Base-by-base conservation (phyloP, 352 stramenopile genomes). In the Phytophthora pistaciae region DNA sequence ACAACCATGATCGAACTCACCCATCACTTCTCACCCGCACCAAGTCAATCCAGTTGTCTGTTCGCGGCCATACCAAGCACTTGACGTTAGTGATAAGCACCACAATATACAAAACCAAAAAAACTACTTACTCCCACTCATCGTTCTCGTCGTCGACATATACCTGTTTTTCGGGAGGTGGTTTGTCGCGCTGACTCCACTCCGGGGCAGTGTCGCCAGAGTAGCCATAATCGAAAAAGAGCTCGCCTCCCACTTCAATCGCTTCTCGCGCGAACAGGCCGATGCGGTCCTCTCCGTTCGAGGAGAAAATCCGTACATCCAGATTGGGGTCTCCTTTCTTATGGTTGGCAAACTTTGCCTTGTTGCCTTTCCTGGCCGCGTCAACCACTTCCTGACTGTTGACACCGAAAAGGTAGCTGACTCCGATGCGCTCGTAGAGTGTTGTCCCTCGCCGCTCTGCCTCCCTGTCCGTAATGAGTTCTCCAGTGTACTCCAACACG, bases 311-410 rank as follows among this genome's bases (percentile, higher is more conserved):
- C 57, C 87, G 90, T 6, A 95, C 85, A 56, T 92, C 79, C 46
- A 92, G 87, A 60, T 98, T 98, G 13, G 91, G 82, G 5, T 66
- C 59, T 20, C 76, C 74, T 53, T 74, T 71, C 11, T 70, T 75
- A 61, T 98, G 94, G 66, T 98, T 97, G 1, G 91, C 88, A 78
- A 98, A 99, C 62, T 96, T 93, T 44, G 88, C 92, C 74, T 99
- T 98, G 79, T 99, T 99, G 18, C 97, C 96, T 70, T 98, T 95
- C 25, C 89, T 85, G 33, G 90, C 90, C 2, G 96, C 95, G 72
- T 99, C 97, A 31, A 99, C 83, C 23, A 96, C 88, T 54, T 90
- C 87, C 10, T 99, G 95, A 3, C 78, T 87, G 64, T 94, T 98
- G 11, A 98, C 67, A 60, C 98, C 93, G 77, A 99, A 99, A 1